These are phyloP conservation scores for Alternaria novae-zelandiae DNA, from an alignment of 2,329 filamentous ascomycete species.

Conservation along the genomic window DNA sequence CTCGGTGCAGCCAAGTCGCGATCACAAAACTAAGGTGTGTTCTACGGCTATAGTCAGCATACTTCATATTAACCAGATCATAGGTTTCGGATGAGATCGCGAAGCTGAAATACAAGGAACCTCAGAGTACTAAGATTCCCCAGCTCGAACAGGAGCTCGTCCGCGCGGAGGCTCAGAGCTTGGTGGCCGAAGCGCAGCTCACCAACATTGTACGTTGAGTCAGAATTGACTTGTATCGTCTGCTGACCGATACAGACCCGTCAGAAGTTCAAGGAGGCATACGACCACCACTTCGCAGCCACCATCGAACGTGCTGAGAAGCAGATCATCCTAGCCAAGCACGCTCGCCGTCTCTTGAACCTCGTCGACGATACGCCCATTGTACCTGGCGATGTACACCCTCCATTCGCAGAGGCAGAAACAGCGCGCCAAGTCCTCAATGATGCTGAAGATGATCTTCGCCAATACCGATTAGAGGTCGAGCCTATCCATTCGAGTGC, in stretches of 20 bases:
- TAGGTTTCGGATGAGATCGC: constrained; percentile 88
- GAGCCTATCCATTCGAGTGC: constrained; percentile 61
- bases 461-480: constrained; percentile 69
- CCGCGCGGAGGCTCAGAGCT: constrained; percentile 89
- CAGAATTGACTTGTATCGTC: not conserved
- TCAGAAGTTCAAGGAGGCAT: constrained; percentile 95
- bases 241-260: constrained; percentile 69
- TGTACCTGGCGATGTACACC: constrained; percentile 80
- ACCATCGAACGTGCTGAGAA: constrained; percentile 97
- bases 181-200: constrained; percentile 95
- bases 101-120: constrained; percentile 90
- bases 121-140: constrained; percentile 78
- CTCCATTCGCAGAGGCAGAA: constrained; percentile 68
- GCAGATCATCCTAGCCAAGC: constrained; percentile 90
- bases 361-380: constrained; percentile 89
- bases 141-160: constrained; percentile 96
- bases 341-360: constrained; percentile 82
- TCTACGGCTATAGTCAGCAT: not conserved
- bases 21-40: constrained; percentile 75
- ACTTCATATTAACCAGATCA: not conserved
- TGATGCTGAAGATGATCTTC: constrained; percentile 88
- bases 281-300: constrained; percentile 84
- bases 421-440: constrained; percentile 86
- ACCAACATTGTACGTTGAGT: constrained; percentile 75
- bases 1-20: constrained; percentile 90